phyloP scores from a whole-genome alignment of 2,329 filamentous ascomycete genomes.

The Colletotrichum lindemuthianum region DNA sequence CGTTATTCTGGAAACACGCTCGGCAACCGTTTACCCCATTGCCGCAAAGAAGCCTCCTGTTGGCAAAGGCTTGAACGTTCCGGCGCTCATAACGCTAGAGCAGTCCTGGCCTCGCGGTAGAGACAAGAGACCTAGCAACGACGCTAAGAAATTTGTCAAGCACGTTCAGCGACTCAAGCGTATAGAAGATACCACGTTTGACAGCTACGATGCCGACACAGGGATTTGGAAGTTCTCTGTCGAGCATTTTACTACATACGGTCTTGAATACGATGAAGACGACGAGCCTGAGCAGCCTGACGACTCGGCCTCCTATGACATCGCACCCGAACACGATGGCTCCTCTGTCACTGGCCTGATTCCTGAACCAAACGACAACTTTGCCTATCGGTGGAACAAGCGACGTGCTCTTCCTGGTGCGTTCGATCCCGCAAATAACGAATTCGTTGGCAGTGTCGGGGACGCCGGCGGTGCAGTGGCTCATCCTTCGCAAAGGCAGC shows the following conservation, averaged over 20 bases:
- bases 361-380: conserved; percentile 61
- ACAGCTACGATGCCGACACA: conserved; percentile 80
- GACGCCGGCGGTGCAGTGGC: conserved; percentile 50
- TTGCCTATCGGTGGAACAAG: conserved; percentile 61
- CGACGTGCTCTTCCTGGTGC: conserved; percentile 75
- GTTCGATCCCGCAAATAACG: conserved; percentile 71
- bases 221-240: conserved; percentile 93
- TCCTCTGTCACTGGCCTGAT: conserved; percentile 51
- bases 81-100: conserved; percentile 85
- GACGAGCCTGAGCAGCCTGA: conserved; percentile 56
- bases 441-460: conserved; percentile 55
- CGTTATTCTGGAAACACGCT: conserved; percentile 79
- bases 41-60: conserved; percentile 80
- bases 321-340: conserved; percentile 7
- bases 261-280: conserved; percentile 81
- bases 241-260: conserved; percentile 97
- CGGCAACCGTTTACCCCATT: conserved; percentile 87
- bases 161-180: conserved; percentile 84
- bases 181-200: conserved; percentile 83
- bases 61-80: conserved; percentile 92
- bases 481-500: conserved; percentile 59
- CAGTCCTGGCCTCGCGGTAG: conserved; percentile 88
- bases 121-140: conserved; percentile 64
- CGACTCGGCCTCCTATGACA: neutral
- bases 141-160: conserved; percentile 76